A percentile compares a stretch with the other conserved stretches of the same genome.
Evolutionary conservation across 2,329 filamentous ascomycete species (phyloP).

Genomic region (Neopestalotiopsis clavispora): DNA sequence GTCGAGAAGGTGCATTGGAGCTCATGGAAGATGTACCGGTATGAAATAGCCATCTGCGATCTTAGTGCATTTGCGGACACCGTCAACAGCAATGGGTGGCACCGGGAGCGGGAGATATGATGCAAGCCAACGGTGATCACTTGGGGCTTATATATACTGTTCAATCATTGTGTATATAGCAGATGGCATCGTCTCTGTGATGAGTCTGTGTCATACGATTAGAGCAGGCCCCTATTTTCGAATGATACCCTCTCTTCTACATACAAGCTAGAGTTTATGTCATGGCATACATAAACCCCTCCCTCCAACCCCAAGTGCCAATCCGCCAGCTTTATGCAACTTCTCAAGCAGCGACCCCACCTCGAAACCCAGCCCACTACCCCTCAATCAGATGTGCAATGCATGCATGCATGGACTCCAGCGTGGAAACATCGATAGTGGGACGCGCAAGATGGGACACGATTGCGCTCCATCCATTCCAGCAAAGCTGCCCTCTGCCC

Average conservation of each 20-base stretch:
- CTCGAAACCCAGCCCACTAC: neutral
- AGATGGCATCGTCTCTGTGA: neutral
- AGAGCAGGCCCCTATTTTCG: neutral
- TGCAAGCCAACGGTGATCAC: neutral
- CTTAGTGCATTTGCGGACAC: too few species aligned
- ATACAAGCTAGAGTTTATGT: slow-evolving; percentile 2
- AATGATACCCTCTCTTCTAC: neutral
- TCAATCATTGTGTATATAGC: neutral
- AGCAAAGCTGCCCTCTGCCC: neutral
- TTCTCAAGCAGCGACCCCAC: neutral
- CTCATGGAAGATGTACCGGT: slow-evolving; percentile 74
- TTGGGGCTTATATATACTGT: neutral
- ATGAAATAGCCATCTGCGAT: slow-evolving; percentile 36
- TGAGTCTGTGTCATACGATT: neutral
- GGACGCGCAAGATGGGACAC: slow-evolving; percentile 14
- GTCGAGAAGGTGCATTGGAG: slow-evolving; percentile 66
- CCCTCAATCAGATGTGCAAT: neutral
- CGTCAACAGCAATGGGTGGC: too few species aligned
- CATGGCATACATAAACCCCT: slow-evolving; percentile 3
- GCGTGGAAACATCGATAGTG: neutral
- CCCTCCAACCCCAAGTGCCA: neutral
- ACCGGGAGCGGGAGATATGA: neutral
- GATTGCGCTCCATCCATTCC: neutral
- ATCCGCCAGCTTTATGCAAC: neutral
- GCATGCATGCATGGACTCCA: neutral